These are phyloP conservation scores for Aspergillus baeticus DNA, from an alignment of 495 filamentous ascomycete genomes.

Conservation along the genomic window DNA sequence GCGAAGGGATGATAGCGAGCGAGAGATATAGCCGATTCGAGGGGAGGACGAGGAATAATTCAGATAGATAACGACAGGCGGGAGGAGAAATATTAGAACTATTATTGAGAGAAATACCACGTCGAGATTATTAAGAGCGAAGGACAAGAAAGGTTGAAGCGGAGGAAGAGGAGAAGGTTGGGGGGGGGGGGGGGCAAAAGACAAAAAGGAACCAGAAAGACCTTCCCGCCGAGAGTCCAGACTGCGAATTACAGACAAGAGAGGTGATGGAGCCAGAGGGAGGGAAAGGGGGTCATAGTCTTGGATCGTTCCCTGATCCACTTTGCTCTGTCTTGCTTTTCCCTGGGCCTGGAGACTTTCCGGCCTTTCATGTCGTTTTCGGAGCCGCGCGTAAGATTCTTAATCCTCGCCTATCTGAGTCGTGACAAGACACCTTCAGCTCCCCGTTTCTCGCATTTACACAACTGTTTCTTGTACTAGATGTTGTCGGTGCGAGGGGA, in stretches of 20 bases:
- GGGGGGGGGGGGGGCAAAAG: not conserved
- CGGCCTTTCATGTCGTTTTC: not conserved
- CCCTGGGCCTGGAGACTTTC: not conserved
- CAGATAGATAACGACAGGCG: slow-evolving; percentile 11
- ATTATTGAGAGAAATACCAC: not conserved
- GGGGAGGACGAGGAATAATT: slow-evolving; percentile 4
- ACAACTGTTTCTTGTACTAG: too few species aligned
- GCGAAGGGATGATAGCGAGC: not conserved
- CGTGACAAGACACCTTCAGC: too few species aligned
- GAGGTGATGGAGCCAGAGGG: not conserved
- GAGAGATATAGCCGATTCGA: not conserved
- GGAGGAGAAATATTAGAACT: slow-evolving; percentile 4
- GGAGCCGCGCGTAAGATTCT: slow-evolving; percentile 10
- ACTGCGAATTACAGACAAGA: not conserved
- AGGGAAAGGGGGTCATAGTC: not conserved
- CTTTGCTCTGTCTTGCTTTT: not conserved
- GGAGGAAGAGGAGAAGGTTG: not conserved
- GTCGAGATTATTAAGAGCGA: not conserved
- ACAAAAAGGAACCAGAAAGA: slow-evolving; percentile 1
- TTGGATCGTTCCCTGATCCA: slow-evolving; percentile 2
- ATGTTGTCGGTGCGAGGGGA: too few species aligned
- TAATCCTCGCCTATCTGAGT: not conserved
- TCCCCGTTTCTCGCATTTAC: too few species aligned
- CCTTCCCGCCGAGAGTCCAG: slow-evolving; percentile 2
- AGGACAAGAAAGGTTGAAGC: not conserved